phyloP scores from a whole-genome alignment of 441 rosid species.

The Kokia cookei region DNA sequence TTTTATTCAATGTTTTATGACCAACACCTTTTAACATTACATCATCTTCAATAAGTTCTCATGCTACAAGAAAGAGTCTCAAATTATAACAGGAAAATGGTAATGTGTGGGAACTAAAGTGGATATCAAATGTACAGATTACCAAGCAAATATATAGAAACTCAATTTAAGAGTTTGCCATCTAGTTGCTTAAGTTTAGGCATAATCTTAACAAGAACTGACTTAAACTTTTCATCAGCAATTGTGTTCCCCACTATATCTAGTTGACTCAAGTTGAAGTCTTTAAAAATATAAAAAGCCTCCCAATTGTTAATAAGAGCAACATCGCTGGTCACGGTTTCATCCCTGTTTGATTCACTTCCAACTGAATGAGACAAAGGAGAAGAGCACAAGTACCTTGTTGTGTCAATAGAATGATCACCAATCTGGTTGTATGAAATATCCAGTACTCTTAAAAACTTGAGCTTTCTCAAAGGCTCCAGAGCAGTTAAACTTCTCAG shows the following conservation, averaged over 20 bases:
- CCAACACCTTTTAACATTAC: background rate
- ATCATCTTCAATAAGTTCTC: background rate
- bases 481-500: conserved; percentile 65
- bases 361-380: conserved; percentile 62
- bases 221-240: conserved; percentile 46
- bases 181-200: conserved; percentile 67
- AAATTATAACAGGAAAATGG: conserved; percentile 6
- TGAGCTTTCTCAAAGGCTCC: conserved; percentile 61
- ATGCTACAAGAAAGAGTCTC: background rate
- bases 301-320: conserved; percentile 52
- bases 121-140: background rate
- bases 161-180: conserved; percentile 30
- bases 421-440: conserved; percentile 84
- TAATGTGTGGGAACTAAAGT: background rate
- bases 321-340: conserved; percentile 16
- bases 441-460: conserved; percentile 55
- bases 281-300: conserved; percentile 52
- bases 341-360: conserved; percentile 33
- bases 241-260: conserved; percentile 62
- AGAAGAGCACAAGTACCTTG: conserved; percentile 60
- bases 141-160: background rate
- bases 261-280: conserved; percentile 52
- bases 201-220: conserved; percentile 45
- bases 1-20: background rate
- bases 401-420: conserved; percentile 69